Base-by-base conservation (phyloP, 106 monocot species). In the Vanilla planifolia region DNA sequence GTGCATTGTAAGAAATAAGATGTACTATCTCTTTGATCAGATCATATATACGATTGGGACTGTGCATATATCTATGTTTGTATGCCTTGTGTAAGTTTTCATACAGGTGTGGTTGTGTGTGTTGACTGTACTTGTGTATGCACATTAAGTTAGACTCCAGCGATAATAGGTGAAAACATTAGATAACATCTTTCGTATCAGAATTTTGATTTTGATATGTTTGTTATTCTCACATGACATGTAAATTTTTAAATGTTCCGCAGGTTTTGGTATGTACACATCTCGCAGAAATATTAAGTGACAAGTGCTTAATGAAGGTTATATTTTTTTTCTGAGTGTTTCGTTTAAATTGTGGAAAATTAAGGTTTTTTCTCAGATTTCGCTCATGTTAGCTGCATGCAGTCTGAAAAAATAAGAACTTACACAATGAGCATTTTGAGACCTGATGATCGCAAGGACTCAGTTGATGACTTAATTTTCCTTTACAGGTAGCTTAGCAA, bases 261-360 rank as follows among this genome's bases (percentile, higher is more conserved):
- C 75, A 95, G 94, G 96, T 96, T 67, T 69, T 96, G 3, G 36
- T 96, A 41, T 90, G 87, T 63, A 96, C 96, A n/a, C 96, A 96
- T 65, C 69, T 96, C 72, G 77, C 84, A 33, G 90, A 96, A 74
- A 90, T 96, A 56, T 87, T 96, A 60, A 81, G 62, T 56, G 80
- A 84, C 46, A 64, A 52, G 66, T 79, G 60, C 61, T 58, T 96
- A 64, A 58, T 62, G 22, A 58, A 91, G 86, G 90, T 86, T 51
- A 28, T 41, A 65, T 52, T 42, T 22, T 42, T 1, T 19, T 29
- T 37, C 51, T 65, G 33, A 17, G n/a, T 16, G 29, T 51, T 53
- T 26, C 22, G 40, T 66, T 5, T 70, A n/a, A n/a, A n/a, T n/a
- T n/a, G n/a, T n/a, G n/a, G n/a, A n/a, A n/a, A n/a, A n/a, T n/a